phyloP scores from a whole-genome alignment of 176 grass and related monocot species.

The Bolboschoenus planiculmis region DNA sequence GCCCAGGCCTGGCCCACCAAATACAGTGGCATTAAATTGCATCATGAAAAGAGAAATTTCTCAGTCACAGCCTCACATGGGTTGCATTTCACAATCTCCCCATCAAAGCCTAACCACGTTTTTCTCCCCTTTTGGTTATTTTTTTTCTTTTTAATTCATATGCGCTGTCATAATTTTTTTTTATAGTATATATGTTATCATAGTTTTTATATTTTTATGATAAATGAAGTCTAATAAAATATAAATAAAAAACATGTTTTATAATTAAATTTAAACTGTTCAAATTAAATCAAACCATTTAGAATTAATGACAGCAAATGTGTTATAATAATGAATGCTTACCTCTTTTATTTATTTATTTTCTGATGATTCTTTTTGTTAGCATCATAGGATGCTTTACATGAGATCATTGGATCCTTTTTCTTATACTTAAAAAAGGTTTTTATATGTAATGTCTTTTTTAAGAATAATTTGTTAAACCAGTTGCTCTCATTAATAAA shows the following conservation, averaged over 20 bases:
- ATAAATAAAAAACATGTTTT: too few relatives aligned
- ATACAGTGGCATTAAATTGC: neutral
- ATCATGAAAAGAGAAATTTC: neutral
- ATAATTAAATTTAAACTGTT: too few relatives aligned
- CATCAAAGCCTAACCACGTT: neutral
- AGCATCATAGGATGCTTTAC: neutral
- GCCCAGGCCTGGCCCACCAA: neutral
- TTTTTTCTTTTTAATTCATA: neutral
- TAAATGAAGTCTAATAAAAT: too few relatives aligned
- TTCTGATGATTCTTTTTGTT: too few relatives aligned
- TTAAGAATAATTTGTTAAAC: neutral
- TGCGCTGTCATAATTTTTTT: too few relatives aligned
- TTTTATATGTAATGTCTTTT: neutral
- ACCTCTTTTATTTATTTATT: too few relatives aligned
- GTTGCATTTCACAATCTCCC: neutral
- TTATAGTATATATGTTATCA: too few relatives aligned
- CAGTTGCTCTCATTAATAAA: neutral
- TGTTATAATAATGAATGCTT: too few relatives aligned
- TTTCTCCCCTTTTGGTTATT: neutral
- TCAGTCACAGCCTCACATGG: neutral
- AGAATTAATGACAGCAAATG: too few relatives aligned
- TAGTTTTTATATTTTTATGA: too few relatives aligned
- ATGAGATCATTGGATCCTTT: neutral
- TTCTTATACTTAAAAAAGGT: neutral
- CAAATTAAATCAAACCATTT: too few relatives aligned